phyloP scores from a whole-genome alignment of 2,329 filamentous ascomycete species.

The Cladosporium austrohemisphaericum region DNA sequence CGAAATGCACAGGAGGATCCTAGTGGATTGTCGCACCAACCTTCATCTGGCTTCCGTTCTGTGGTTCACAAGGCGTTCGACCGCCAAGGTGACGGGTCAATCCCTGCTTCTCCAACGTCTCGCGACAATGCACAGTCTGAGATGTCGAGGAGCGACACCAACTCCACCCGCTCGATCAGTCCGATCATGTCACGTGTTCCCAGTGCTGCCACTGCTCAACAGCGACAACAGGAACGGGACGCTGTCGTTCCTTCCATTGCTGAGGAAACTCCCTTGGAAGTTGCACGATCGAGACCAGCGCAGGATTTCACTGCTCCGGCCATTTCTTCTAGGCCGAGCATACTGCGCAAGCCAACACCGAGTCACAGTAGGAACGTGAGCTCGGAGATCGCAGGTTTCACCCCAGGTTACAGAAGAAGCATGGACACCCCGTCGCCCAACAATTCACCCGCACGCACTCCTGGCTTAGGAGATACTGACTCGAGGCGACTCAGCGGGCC shows the following conservation, averaged over 20 bases:
- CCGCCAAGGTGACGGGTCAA: slow-evolving; percentile 52
- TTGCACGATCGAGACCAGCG: slow-evolving; percentile 31
- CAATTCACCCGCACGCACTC: slow-evolving; percentile 60
- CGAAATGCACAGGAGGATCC: slow-evolving; percentile 7
- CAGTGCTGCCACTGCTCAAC: slow-evolving; percentile 38
- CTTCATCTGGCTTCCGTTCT: slow-evolving; percentile 10
- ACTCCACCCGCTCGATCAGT: slow-evolving; percentile 60
- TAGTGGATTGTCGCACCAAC: slow-evolving; percentile 9
- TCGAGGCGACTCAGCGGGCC: slow-evolving; percentile 25
- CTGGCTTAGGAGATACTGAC: slow-evolving; percentile 46
- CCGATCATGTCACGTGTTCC: slow-evolving; percentile 61
- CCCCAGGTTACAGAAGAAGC: slow-evolving; percentile 54
- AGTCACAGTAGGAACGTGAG: slow-evolving; percentile 40
- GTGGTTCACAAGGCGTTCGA: slow-evolving; percentile 66
- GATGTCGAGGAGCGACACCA: slow-evolving; percentile 53
- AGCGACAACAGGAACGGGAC: slow-evolving; percentile 37
- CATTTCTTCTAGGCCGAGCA: slow-evolving; percentile 27
- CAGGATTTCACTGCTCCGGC: slow-evolving; percentile 27
- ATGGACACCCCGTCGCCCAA: slow-evolving; percentile 56
- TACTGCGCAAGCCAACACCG: slow-evolving; percentile 36
- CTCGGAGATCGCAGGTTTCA: slow-evolving; percentile 38
- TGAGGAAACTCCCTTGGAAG: slow-evolving; percentile 50
- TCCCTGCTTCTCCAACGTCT: slow-evolving; percentile 41
- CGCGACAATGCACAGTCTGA: slow-evolving; percentile 36
- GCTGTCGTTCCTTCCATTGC: slow-evolving; percentile 51